Evolutionary conservation across 306 rosid species (phyloP).

Genomic region (Cucumis melo): DNA sequence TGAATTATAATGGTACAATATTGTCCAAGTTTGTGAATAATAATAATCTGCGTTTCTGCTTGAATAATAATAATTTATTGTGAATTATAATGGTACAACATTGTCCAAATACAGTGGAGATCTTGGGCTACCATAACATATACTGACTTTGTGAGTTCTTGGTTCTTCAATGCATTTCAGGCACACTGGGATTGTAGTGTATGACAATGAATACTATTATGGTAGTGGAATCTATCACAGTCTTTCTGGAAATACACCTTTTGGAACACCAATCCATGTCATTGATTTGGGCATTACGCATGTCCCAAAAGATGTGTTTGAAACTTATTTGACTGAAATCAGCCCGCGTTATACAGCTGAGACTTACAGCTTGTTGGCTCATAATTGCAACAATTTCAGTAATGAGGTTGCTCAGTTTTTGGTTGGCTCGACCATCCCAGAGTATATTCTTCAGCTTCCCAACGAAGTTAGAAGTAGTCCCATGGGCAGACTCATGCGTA

Average conservation of each 20-base stretch:
- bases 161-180: slow-evolving; percentile 14
- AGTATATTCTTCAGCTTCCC: slow-evolving; percentile 72
- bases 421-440: slow-evolving; percentile 66
- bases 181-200: slow-evolving; percentile 87
- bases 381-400: slow-evolving; percentile 89
- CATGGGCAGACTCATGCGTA: slow-evolving; percentile 60
- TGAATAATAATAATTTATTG: no score
- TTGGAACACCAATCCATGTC: slow-evolving; percentile 63
- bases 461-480: slow-evolving; percentile 75
- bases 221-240: slow-evolving; percentile 72
- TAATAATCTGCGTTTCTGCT: no score
- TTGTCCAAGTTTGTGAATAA: background rate
- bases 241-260: slow-evolving; percentile 56
- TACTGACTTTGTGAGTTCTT: background rate
- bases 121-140: background rate
- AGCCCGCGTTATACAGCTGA: slow-evolving; percentile 51
- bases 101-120: background rate
- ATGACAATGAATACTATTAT: slow-evolving; percentile 68
- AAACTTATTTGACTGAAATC: slow-evolving; percentile 68
- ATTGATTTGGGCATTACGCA: slow-evolving; percentile 68
- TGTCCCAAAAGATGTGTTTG: slow-evolving; percentile 67
- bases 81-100: no score
- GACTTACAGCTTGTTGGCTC: slow-evolving; percentile 56
- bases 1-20: background rate
- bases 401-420: slow-evolving; percentile 82